phyloP scores from a whole-genome alignment of 108 stramenopile genomes.

The Nitzschia sp. region DNA sequence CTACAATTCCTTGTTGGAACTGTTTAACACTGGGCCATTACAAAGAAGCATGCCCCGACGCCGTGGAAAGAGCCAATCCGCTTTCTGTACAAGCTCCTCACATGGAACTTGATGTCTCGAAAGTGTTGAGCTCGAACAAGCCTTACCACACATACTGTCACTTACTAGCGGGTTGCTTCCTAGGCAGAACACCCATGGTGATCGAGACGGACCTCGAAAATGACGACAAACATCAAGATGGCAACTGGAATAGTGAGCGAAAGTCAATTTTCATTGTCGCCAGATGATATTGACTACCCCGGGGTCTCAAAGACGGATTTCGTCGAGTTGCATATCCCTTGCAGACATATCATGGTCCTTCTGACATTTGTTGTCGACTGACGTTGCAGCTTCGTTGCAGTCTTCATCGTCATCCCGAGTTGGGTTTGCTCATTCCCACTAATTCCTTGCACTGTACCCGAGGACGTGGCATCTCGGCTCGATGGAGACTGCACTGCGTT shows the following conservation, averaged over 20 bases:
- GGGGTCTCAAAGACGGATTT: no score
- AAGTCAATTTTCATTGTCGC: constrained; percentile 63
- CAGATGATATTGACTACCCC: constrained; percentile 9
- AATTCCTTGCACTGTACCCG: no score
- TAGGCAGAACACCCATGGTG: constrained; percentile 33
- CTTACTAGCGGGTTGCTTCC: constrained; percentile 42
- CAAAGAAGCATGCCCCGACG: constrained; percentile 45
- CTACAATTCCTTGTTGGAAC: constrained; percentile 58
- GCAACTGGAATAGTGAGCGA: constrained; percentile 64
- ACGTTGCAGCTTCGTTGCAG: no score
- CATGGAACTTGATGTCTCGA: constrained; percentile 47
- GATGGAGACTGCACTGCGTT: no score
- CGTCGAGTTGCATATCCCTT: no score
- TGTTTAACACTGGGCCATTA: constrained; percentile 56
- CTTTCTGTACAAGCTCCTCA: constrained; percentile 36
- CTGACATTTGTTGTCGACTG: no score
- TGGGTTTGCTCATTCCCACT: no score
- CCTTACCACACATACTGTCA: constrained; percentile 56
- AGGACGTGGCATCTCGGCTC: no score
- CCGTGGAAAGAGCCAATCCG: constrained; percentile 19
- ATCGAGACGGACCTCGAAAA: constrained; percentile 49
- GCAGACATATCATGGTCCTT: no score
- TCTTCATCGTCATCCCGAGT: no score
- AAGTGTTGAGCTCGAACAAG: constrained; percentile 22
- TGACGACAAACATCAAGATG: constrained; percentile 35